A percentile compares a stretch with the other conserved stretches of the same genome.
These are phyloP conservation scores for Magnaporthiopsis poae DNA, from an alignment of 2,329 filamentous ascomycete species.

Conservation along the genomic window DNA sequence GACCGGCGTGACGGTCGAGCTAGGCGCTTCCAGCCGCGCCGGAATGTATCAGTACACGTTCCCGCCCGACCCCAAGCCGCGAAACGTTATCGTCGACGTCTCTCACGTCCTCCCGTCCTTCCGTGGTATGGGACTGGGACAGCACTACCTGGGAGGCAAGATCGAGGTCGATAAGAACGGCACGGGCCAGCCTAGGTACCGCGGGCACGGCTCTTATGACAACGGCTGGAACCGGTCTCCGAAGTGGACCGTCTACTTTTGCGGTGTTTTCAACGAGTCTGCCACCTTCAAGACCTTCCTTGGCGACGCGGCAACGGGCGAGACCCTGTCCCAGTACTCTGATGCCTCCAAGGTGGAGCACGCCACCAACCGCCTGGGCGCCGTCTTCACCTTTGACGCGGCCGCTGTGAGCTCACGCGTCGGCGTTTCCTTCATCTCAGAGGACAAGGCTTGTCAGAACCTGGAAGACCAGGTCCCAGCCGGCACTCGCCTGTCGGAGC, in stretches of 20 bases:
- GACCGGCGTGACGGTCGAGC: slow-evolving; percentile 46
- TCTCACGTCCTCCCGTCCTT: slow-evolving; percentile 57
- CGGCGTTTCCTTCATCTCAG: slow-evolving; percentile 59
- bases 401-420: slow-evolving; percentile 45
- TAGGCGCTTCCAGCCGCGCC: slow-evolving; percentile 46
- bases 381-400: slow-evolving; percentile 44
- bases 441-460: slow-evolving; percentile 48
- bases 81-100: slow-evolving; percentile 51
- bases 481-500: slow-evolving; percentile 29
- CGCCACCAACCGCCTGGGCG: slow-evolving; percentile 31
- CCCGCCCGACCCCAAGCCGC: slow-evolving; percentile 24
- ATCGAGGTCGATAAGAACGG: slow-evolving; percentile 41
- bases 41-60: slow-evolving; percentile 55
- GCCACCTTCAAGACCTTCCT: slow-evolving; percentile 36
- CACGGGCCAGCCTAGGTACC: slow-evolving; percentile 34
- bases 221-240: slow-evolving; percentile 57
- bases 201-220: slow-evolving; percentile 52
- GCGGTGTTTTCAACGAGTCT: slow-evolving; percentile 43
- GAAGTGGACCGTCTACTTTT: slow-evolving; percentile 54
- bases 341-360: slow-evolving; percentile 24
- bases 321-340: slow-evolving; percentile 23
- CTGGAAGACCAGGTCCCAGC: slow-evolving; percentile 46
- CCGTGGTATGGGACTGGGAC: slow-evolving; percentile 49
- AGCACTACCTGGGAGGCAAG: slow-evolving; percentile 51
- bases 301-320: slow-evolving; percentile 23